Percentiles rank a stretch among this genome's conserved stretches.
phyloP scores from a whole-genome alignment of 176 grass and related monocot genomes.

The Oryza rufipogon region DNA sequence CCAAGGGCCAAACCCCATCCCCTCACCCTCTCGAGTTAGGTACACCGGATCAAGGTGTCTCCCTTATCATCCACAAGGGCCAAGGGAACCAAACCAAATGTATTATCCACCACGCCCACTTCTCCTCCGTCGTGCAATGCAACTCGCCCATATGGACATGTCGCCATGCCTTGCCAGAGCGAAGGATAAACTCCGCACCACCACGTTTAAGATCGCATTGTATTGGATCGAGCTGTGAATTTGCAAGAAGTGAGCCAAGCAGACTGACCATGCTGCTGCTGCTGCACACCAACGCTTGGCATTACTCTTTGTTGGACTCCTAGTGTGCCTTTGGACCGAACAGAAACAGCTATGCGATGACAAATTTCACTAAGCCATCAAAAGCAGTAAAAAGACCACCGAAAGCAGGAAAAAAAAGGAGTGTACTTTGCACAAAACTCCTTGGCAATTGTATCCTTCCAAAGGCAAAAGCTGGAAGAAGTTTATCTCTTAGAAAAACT shows the following conservation, averaged over 20 bases:
- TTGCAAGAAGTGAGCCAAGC: slow-evolving; percentile 3
- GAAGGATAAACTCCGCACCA: background rate
- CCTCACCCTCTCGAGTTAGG: slow-evolving; percentile 12
- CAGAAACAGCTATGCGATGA: background rate
- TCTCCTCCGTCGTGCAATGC: background rate
- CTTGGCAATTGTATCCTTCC: background rate
- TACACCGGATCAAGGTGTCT: slow-evolving; percentile 33
- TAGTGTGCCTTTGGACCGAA: background rate
- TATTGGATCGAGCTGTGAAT: background rate
- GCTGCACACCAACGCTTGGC: background rate
- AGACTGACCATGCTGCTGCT: background rate
- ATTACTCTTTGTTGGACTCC: background rate
- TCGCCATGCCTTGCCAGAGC: background rate
- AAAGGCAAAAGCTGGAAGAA: background rate
- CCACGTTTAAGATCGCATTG: slow-evolving; percentile 20
- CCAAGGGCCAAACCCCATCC: slow-evolving; percentile 35
- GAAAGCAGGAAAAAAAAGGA: slow-evolving; percentile 12
- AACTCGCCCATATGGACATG: slow-evolving; percentile 36
- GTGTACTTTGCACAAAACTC: slow-evolving; percentile 20
- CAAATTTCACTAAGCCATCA: background rate
- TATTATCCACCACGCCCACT: background rate
- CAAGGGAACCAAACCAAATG: background rate
- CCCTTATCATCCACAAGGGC: slow-evolving; percentile 28
- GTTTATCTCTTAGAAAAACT: background rate
- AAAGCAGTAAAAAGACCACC: slow-evolving; percentile 42